Evolutionary conservation across 2,329 filamentous ascomycete species (phyloP).

Genomic region (Colletotrichum shisoi): DNA sequence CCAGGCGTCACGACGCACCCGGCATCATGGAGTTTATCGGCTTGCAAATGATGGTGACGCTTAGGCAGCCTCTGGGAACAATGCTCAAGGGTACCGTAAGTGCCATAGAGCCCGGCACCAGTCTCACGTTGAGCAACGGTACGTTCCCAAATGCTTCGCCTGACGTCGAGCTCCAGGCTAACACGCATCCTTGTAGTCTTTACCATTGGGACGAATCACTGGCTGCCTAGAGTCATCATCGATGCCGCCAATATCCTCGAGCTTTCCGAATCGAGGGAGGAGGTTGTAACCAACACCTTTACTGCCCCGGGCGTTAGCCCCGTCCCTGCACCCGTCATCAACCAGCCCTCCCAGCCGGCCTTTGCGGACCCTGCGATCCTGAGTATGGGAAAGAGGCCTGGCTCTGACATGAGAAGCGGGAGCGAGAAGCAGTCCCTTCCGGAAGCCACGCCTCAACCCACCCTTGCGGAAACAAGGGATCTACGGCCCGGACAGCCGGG

Average conservation of each 20-base stretch:
- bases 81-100: slow-evolving; percentile 75
- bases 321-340: slow-evolving; percentile 43
- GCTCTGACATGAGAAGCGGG: slow-evolving; percentile 42
- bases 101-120: slow-evolving; percentile 71
- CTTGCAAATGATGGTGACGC: slow-evolving; percentile 76
- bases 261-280: slow-evolving; percentile 52
- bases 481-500: slow-evolving; percentile 43
- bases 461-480: slow-evolving; percentile 47
- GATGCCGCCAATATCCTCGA: slow-evolving; percentile 56
- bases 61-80: slow-evolving; percentile 70
- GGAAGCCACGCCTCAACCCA: slow-evolving; percentile 42
- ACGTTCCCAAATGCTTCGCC: slow-evolving; percentile 43
- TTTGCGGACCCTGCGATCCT: slow-evolving; percentile 87
- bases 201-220: slow-evolving; percentile 51
- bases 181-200: slow-evolving; percentile 48
- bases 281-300: slow-evolving; percentile 45
- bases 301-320: slow-evolving; percentile 43
- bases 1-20: slow-evolving; percentile 29
- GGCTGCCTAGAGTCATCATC: slow-evolving; percentile 55
- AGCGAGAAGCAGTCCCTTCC: slow-evolving; percentile 37
- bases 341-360: slow-evolving; percentile 48
- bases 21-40: slow-evolving; percentile 75
- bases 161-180: slow-evolving; percentile 1
- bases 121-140: slow-evolving; percentile 77
- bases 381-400: slow-evolving; percentile 65